Evolutionary conservation across 2,329 filamentous ascomycete genomes (phyloP).

Genomic region (Sarocladium kiliense): DNA sequence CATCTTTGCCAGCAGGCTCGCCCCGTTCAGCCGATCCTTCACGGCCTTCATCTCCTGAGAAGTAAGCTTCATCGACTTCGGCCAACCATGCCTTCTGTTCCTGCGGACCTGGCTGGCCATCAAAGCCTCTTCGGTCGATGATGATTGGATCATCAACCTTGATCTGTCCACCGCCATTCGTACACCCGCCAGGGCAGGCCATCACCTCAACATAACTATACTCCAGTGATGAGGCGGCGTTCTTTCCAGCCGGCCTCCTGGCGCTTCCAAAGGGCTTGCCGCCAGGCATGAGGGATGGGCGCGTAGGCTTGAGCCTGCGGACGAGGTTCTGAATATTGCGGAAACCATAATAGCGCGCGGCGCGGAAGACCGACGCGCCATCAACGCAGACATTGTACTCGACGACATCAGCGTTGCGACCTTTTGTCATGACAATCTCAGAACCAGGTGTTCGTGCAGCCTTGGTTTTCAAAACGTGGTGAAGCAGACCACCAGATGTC

Average conservation of each 20-base stretch:
- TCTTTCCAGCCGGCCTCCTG: slow-evolving; percentile 42
- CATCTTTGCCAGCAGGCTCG: slow-evolving; percentile 26
- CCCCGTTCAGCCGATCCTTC: slow-evolving; percentile 28
- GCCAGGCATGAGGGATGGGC: slow-evolving; percentile 73
- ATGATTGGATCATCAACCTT: slow-evolving; percentile 76
- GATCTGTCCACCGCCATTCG: slow-evolving; percentile 93
- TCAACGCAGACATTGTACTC: slow-evolving; percentile 68
- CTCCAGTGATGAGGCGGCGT: slow-evolving; percentile 45
- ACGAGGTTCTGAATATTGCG: slow-evolving; percentile 98
- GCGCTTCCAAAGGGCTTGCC: slow-evolving; percentile 56
- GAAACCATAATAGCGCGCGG: slow-evolving; percentile 94
- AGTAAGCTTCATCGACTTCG: slow-evolving; percentile 85
- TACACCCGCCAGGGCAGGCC: slow-evolving; percentile 98
- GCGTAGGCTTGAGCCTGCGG: slow-evolving; percentile 78
- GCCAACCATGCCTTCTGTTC: slow-evolving; percentile 85
- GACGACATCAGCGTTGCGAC: slow-evolving; percentile 85
- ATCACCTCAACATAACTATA: slow-evolving; percentile 97
- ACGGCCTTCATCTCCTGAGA: slow-evolving; percentile 55
- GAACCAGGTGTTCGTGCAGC: slow-evolving; percentile 68
- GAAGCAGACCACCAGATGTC: slow-evolving; percentile 82
- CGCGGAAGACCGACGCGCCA: slow-evolving; percentile 62
- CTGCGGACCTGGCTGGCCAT: slow-evolving; percentile 59
- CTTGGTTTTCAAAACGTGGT: slow-evolving; percentile 75
- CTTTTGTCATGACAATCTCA: slow-evolving; percentile 63
- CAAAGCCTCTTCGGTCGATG: slow-evolving; percentile 40